Evolutionary conservation across 169 alveolate genomes (phyloP).

Genomic region (Plasmodium blacklocki): DNA sequence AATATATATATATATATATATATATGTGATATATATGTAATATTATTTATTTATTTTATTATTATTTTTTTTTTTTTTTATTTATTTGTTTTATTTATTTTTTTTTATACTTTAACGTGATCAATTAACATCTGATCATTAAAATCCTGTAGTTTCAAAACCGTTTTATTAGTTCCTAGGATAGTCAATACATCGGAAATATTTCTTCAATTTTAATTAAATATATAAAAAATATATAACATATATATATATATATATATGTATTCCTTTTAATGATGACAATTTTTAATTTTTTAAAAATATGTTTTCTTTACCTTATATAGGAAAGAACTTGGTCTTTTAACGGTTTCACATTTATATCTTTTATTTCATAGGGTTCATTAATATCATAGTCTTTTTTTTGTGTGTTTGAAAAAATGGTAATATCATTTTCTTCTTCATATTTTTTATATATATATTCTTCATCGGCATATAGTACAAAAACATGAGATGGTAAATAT

Average conservation of each 20-base stretch:
- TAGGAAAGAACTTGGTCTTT: conserved; percentile 43
- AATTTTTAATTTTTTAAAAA: neutral
- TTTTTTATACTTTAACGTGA: conserved; percentile 30
- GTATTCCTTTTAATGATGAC: too few species aligned
- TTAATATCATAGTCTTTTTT: conserved; percentile 3
- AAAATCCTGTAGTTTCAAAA: conserved; percentile 28
- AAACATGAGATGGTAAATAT: conserved; percentile 51
- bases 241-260: neutral
- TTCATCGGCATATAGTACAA: conserved; percentile 54
- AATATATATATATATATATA: neutral
- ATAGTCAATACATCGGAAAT: conserved; percentile 35
- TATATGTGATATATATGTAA: too few species aligned
- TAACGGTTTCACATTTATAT: conserved; percentile 10
- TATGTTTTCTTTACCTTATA: conserved; percentile 23
- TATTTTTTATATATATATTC: conserved; percentile 59
- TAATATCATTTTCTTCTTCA: conserved; percentile 33
- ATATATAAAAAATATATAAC: neutral
- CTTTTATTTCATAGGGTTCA: conserved; percentile 30
- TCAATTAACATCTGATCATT: conserved; percentile 28
- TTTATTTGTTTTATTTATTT: too few species aligned
- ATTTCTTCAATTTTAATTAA: conserved; percentile 10
- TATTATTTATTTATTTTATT: neutral
- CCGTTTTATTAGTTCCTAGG: conserved; percentile 28
- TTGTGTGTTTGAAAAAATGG: conserved; percentile 14
- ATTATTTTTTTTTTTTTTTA: neutral